Conservation (phyloP, 2,329 filamentous ascomycete species). For the Teratosphaeria zuluensis region DNA sequence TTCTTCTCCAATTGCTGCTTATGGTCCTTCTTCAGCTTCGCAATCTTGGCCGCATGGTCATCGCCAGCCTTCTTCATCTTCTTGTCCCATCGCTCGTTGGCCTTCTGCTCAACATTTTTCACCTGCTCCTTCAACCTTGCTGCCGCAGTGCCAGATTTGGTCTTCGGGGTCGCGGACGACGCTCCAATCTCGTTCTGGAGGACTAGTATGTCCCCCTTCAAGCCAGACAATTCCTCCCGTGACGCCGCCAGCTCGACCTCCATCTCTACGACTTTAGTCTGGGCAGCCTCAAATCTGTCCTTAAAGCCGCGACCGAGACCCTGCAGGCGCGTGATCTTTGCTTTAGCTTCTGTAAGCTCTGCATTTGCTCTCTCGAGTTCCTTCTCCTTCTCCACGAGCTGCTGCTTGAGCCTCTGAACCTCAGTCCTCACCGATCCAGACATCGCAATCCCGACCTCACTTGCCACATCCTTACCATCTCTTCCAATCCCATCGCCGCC, state of each 20-base stretch:
- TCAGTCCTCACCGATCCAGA: neutral
- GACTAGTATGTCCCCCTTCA: neutral
- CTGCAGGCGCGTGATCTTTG: neutral
- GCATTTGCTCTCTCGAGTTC: neutral
- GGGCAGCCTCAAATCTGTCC: neutral
- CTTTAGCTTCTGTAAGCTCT: neutral
- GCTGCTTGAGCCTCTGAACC: neutral
- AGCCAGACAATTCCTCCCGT: neutral
- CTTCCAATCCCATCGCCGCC: neutral
- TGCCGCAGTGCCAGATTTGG: neutral
- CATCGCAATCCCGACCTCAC: neutral
- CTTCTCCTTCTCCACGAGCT: neutral
- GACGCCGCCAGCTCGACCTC: neutral
- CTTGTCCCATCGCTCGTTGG: slow-evolving; percentile 2
- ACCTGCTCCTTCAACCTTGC: slow-evolving; percentile 1
- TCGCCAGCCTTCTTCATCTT: slow-evolving; percentile 1
- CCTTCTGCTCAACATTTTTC: neutral
- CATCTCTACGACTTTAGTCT: neutral
- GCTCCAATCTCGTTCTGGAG: neutral
- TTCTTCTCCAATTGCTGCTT: neutral
- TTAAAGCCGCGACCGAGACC: neutral
- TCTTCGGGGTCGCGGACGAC: neutral
- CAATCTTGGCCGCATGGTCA: neutral
- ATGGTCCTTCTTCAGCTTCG: neutral
- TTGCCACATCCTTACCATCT: neutral